Conservation (phyloP, 2,329 filamentous ascomycete genomes). For the Phialophora tarda region DNA sequence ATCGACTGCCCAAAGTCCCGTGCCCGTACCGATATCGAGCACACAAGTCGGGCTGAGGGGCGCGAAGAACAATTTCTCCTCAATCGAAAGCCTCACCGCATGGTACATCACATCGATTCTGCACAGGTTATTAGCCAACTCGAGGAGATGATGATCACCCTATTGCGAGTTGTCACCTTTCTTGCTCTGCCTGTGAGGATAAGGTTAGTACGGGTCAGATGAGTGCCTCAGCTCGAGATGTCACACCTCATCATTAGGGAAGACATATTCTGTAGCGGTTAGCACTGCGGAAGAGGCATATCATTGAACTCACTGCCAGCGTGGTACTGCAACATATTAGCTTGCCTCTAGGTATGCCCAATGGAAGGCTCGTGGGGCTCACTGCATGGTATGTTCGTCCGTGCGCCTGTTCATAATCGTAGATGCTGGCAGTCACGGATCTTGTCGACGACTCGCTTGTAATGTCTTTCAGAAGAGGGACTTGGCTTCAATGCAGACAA, state of each 20-base stretch:
- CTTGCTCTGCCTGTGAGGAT: background rate
- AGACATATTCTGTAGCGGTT: background rate
- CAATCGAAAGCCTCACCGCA: background rate
- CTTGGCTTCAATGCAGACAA: background rate
- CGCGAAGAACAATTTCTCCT: background rate
- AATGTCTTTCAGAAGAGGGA: background rate
- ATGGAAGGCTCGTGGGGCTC: background rate
- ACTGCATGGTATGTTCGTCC: background rate
- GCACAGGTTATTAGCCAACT: background rate
- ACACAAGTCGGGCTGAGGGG: background rate
- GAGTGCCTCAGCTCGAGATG: background rate
- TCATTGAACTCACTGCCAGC: background rate
- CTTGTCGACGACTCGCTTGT: background rate
- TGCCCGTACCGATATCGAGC: constrained; percentile 35
- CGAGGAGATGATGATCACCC: background rate
- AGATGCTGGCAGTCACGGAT: background rate
- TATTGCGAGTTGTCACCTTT: background rate
- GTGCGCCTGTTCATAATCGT: background rate
- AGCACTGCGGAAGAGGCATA: background rate
- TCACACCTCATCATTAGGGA: background rate
- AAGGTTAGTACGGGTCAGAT: background rate
- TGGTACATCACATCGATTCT: background rate
- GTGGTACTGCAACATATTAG: background rate
- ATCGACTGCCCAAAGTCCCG: constrained; percentile 36
- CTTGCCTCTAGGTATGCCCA: background rate